Percentiles rank a stretch among this genome's conserved stretches.
phyloP scores from a whole-genome alignment of 208 protist species.

The Novymonas esmeraldas region DNA sequence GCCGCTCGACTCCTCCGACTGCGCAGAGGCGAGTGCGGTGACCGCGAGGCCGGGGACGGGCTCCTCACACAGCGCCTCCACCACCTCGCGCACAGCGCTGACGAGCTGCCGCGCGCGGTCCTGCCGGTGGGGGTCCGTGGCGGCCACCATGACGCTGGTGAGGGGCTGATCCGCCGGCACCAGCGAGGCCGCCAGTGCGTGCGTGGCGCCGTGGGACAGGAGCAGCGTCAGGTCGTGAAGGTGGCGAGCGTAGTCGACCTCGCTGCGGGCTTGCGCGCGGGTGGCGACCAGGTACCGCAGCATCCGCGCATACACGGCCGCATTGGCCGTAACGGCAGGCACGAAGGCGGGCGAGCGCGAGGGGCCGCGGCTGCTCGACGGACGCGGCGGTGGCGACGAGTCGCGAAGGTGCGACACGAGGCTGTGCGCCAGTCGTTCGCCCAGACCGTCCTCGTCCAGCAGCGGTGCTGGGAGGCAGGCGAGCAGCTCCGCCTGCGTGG shows the following conservation, averaged over 20 bases:
- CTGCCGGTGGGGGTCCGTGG: conserved; percentile 33
- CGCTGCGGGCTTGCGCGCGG: conserved; percentile 10
- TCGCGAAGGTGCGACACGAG: conserved; percentile 15
- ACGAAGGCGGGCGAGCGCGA: conserved; percentile 17
- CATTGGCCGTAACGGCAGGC: conserved; percentile 36
- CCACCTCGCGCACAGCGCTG: conserved; percentile 33
- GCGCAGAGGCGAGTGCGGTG: not conserved
- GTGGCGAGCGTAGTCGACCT: conserved; percentile 17
- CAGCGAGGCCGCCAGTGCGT: conserved; percentile 60
- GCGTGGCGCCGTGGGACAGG: conserved; percentile 42
- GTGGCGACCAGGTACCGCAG: conserved; percentile 38
- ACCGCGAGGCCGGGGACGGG: not conserved
- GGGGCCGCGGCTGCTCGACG: conserved; percentile 5
- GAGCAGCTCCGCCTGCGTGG: conserved; percentile 30
- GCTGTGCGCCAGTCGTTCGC: conserved; percentile 21
- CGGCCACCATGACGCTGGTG: conserved; percentile 49
- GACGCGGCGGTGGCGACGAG: conserved; percentile 1
- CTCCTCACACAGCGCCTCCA: conserved; percentile 39
- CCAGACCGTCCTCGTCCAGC: conserved; percentile 11
- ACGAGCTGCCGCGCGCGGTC: conserved; percentile 24
- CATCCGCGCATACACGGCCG: conserved; percentile 49
- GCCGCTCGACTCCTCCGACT: not conserved
- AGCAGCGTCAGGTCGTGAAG: conserved; percentile 42
- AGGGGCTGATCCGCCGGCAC: conserved; percentile 47
- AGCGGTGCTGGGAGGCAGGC: conserved; percentile 16